Conservation (phyloP, 2,329 filamentous ascomycete genomes). For the Sporothrix pseudoabietina region DNA sequence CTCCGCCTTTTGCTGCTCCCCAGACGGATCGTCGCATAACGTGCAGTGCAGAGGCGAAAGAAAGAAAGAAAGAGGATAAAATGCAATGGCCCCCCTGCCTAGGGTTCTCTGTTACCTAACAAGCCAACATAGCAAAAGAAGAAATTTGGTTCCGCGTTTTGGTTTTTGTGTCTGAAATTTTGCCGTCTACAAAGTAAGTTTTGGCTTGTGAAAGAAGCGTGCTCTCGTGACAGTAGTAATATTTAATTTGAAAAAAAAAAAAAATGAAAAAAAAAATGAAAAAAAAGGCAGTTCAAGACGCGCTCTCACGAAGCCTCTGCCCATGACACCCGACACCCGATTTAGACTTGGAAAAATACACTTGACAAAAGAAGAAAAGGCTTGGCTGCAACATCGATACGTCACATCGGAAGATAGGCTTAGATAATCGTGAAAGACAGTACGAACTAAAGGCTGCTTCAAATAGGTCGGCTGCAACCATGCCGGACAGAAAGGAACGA, state of each 20-base stretch:
- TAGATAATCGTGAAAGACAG: background rate
- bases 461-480: conserved; percentile 3
- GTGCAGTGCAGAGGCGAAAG: background rate
- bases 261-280: too few species aligned
- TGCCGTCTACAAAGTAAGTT: background rate
- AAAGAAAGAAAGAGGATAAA: too few species aligned
- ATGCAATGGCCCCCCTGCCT: background rate
- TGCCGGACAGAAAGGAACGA: background rate
- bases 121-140: conserved; percentile 9
- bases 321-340: background rate
- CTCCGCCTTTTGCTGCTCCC: conserved; percentile 12
- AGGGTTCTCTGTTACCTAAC: conserved; percentile 20
- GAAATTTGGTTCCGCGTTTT: background rate
- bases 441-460: background rate
- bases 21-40: background rate
- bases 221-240: conserved; percentile 9
- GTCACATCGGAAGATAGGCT: conserved; percentile 6
- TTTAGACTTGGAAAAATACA: background rate
- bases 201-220: conserved; percentile 8
- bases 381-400: conserved; percentile 18
- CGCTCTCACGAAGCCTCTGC: background rate
- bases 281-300: background rate
- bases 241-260: too few species aligned
- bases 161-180: background rate
- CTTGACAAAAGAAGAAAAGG: background rate